Base-by-base conservation (phyloP, 192 early-diverging fungal species). In the Dissophora globulifera region DNA sequence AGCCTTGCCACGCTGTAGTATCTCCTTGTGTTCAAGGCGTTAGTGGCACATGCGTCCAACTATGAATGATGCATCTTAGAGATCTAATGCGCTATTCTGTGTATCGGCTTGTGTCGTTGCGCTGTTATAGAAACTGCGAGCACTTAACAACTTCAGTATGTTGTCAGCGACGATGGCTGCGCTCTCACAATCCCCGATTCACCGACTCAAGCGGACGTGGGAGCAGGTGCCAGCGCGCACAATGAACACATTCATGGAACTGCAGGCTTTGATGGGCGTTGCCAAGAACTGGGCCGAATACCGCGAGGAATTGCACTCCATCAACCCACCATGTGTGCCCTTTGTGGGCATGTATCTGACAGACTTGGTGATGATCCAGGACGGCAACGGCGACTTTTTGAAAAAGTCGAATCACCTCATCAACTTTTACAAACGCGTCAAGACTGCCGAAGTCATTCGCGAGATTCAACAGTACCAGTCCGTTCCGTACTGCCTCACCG, bases 91-190 rank as follows among this genome's bases (percentile, higher is more conserved):
- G n/a, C n/a, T n/a, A n/a, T n/a, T n/a, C n/a, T n/a, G n/a, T n/a
- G n/a, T n/a, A n/a, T n/a, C n/a, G n/a, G n/a, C n/a, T 20, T 32
- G 7, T 33, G 3, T 48, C 47, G 11, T 43, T 43, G 56, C 5
- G 10, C 9, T 25, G n/a, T 19, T n/a, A 13, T 45, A 76, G 71
- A 81, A 79, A 79, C 58, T 83, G 67, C 48, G 49, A n/a, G 43
- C 54, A 9, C 78, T 98, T 25, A 96, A 99, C 82, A 99, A 98
- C 87, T 99, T 95, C 70, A 97, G 95, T 79, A 94, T 94, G 10
- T 86, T 96, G 41, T 95, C 94, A 81, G 90, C 96, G 3, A 93
- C 98, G 27, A 86, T 96, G 30, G 94, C 94, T 13, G 94, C 93
- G 9, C 88, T 99, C 54, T 92, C 95, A 41, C 93, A 92, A 4